A percentile compares a stretch with the other conserved stretches of the same genome.
Conservation (phyloP, 2,329 filamentous ascomycete genomes). For the Teratosphaeria gauchensis region DNA sequence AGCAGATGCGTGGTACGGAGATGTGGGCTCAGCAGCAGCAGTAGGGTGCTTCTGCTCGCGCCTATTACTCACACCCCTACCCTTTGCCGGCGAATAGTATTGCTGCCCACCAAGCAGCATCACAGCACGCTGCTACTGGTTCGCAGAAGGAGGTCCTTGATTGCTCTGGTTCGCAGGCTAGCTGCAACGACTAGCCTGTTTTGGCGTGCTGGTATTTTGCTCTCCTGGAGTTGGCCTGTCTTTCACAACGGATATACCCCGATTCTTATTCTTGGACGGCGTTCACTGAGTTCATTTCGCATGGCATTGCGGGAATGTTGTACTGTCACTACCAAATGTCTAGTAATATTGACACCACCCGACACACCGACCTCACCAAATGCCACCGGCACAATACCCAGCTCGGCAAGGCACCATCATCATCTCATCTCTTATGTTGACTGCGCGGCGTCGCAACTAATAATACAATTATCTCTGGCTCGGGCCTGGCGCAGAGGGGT, state of each 20-base stretch:
- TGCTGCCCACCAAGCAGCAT: neutral
- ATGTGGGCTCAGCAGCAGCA: constrained; percentile 44
- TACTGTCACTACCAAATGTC: neutral
- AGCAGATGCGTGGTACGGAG: constrained; percentile 48
- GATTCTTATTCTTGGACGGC: constrained; percentile 13
- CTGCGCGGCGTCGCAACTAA: constrained; percentile 1
- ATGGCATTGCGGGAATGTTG: neutral
- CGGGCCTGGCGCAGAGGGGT: neutral
- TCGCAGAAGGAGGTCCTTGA: neutral
- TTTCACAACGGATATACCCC: constrained; percentile 15
- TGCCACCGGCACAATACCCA: neutral
- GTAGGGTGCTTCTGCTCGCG: constrained; percentile 8
- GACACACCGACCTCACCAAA: neutral
- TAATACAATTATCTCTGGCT: neutral
- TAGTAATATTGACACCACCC: neutral
- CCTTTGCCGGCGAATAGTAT: neutral
- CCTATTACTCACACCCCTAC: neutral
- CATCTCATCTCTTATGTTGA: neutral
- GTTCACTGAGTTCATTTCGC: constrained; percentile 1
- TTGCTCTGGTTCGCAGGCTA: neutral
- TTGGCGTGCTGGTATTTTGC: neutral
- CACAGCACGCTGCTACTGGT: neutral
- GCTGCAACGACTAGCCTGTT: neutral
- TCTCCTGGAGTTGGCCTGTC: constrained; percentile 12
- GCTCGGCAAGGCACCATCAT: neutral